These are phyloP conservation scores for Amauroascus niger DNA, from an alignment of 2,329 filamentous ascomycete species.

Conservation along the genomic window DNA sequence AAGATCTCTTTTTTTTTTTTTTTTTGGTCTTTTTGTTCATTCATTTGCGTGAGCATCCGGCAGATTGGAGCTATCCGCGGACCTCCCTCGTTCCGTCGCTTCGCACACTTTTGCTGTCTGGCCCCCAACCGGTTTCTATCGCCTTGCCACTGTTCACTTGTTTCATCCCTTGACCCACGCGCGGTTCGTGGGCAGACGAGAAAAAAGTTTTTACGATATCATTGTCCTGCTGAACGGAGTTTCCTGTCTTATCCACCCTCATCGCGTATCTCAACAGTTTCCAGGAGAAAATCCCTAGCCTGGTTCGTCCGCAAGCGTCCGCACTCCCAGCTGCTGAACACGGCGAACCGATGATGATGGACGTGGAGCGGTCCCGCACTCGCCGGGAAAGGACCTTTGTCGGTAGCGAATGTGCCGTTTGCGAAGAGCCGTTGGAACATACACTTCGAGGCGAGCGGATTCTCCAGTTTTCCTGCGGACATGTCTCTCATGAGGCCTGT, in stretches of 20 bases:
- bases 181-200: not conserved
- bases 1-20: not conserved
- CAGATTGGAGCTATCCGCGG: not conserved
- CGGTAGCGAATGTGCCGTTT: constrained; percentile 87
- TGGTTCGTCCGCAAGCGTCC: not conserved
- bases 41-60: not conserved
- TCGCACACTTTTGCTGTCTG: not conserved
- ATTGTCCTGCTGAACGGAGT: not conserved
- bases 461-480: constrained; percentile 89
- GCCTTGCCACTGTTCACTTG: not conserved
- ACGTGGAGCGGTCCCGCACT: constrained; percentile 65
- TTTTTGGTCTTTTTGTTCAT: not conserved
- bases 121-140: constrained; percentile 1
- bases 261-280: not conserved
- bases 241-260: not conserved
- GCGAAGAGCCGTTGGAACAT: constrained; percentile 92
- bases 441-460: constrained; percentile 89
- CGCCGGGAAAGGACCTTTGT: constrained; percentile 90
- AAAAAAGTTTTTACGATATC: too few relatives aligned
- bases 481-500: constrained; percentile 95
- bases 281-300: not conserved
- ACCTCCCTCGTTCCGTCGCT: not conserved
- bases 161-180: not conserved
- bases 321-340: not conserved
- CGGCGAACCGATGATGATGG: constrained; percentile 45